A percentile compares a stretch with the other conserved stretches of the same genome.
phyloP scores from a whole-genome alignment of 495 filamentous ascomycete genomes.

The Talaromyces adpressus region DNA sequence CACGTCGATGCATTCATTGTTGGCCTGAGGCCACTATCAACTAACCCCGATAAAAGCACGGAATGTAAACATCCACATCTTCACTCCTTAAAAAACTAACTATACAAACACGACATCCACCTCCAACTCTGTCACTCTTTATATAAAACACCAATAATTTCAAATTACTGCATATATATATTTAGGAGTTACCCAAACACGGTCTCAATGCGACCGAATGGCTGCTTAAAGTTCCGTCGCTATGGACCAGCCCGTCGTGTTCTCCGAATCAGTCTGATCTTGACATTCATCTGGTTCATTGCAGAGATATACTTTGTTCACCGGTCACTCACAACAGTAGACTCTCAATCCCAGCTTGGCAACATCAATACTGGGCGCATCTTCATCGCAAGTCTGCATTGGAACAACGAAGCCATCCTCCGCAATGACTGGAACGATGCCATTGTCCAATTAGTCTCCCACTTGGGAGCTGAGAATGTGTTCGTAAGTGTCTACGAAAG shows the following conservation, averaged over 20 bases:
- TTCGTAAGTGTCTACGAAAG: conserved; percentile 66
- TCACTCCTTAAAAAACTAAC: background rate
- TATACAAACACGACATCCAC: background rate
- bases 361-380: conserved; percentile 31
- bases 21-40: background rate
- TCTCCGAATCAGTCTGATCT: background rate
- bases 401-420: conserved; percentile 62
- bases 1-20: background rate
- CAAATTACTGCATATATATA: background rate
- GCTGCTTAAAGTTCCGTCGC: background rate
- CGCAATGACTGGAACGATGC: conserved; percentile 55
- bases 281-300: background rate
- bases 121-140: background rate
- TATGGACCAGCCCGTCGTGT: background rate
- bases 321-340: background rate
- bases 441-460: conserved; percentile 45
- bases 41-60: background rate
- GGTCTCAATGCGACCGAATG: background rate
- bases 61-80: background rate
- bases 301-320: background rate
- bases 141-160: background rate
- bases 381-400: conserved; percentile 61
- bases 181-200: background rate
- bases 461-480: conserved; percentile 58
- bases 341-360: background rate